These are phyloP conservation scores for Psilocybe tampanensis DNA, from an alignment of 768 basidiomycete species.

Conservation along the genomic window DNA sequence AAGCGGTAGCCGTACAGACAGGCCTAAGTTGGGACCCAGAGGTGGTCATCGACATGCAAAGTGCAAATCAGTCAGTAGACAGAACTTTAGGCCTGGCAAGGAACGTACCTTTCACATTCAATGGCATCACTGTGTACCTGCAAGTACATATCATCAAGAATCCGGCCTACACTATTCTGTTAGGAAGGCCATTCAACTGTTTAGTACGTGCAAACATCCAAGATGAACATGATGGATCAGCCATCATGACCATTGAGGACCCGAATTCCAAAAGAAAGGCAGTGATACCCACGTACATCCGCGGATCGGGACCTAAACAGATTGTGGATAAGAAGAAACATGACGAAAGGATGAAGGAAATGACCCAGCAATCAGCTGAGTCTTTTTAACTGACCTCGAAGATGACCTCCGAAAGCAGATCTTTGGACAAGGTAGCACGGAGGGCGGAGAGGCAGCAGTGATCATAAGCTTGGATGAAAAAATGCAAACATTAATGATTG, in stretches of 20 bases:
- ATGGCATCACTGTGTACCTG: conserved; percentile 19
- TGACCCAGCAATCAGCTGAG: too few species aligned
- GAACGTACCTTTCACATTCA: conserved; percentile 28
- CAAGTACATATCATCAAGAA: conserved; percentile 30
- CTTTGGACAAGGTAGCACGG: not conserved
- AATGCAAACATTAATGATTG: not conserved
- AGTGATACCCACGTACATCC: conserved; percentile 10
- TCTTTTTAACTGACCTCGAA: too few species aligned
- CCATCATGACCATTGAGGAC: conserved; percentile 23
- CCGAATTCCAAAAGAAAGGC: conserved; percentile 20
- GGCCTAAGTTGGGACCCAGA: conserved; percentile 19
- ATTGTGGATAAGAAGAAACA: not conserved
- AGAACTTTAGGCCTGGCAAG: conserved; percentile 26
- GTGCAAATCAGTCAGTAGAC: conserved; percentile 24
- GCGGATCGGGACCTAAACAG: not conserved
- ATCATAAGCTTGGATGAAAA: not conserved
- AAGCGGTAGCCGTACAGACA: conserved; percentile 9
- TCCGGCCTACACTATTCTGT: conserved; percentile 27
- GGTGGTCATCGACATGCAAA: conserved; percentile 26
- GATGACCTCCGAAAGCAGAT: too few species aligned
- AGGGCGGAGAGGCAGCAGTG: conserved; percentile 17
- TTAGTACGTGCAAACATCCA: conserved; percentile 19
- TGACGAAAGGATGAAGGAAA: too few species aligned
- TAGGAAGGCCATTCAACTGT: conserved; percentile 32
- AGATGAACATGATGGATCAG: conserved; percentile 18